Base-by-base conservation (phyloP, 805 yeast genomes). In the Candida piceae region DNA sequence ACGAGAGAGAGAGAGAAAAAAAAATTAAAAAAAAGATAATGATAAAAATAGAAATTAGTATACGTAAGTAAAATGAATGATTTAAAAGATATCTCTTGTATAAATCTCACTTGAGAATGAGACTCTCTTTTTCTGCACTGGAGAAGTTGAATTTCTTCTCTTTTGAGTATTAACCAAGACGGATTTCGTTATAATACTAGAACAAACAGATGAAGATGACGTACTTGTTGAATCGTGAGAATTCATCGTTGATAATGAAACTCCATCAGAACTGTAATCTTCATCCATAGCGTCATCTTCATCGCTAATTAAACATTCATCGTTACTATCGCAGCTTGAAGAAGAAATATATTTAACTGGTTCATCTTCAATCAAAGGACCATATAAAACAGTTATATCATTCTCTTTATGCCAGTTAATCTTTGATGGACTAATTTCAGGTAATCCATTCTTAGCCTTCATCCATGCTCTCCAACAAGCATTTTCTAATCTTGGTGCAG, bases 401-500 rank as follows among this genome's bases (percentile, higher is more conserved):
- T 71, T 70, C 38, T 60, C 66, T 48, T 74, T 74, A 46, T 62
- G 66, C 80, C 80, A 74, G 52, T 74, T 74, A 28, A 74, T 72
- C 24, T 44, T 42, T 4, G 61, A 54, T 1, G 80, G 79, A 36
- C 63, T 51, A 7, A 68, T 40, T 34, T 76, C 67, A 20, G 65
- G 57, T 31, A 80, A 61, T 19, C 76, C 68, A 46, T 74, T 72
- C 48, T 82, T 74, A 35, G 84, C 70, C 62, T 89, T 88, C 11
- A 90, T 83, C 97, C 97, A 90, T 15, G 95, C 87, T 55, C 97
- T 73, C 97, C 97, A 90, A 34, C 85, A 72, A 12, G 96, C 90
- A 52, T 84, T 84, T 53, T 84, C 89, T 31, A 84, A 64, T 32
- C 95, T 62, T 21, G 48, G 42, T 2, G 62, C 49, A 1, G 63